Base-by-base conservation (phyloP, 1,139 yeast genomes). In the Spathaspora sp. region DNA sequence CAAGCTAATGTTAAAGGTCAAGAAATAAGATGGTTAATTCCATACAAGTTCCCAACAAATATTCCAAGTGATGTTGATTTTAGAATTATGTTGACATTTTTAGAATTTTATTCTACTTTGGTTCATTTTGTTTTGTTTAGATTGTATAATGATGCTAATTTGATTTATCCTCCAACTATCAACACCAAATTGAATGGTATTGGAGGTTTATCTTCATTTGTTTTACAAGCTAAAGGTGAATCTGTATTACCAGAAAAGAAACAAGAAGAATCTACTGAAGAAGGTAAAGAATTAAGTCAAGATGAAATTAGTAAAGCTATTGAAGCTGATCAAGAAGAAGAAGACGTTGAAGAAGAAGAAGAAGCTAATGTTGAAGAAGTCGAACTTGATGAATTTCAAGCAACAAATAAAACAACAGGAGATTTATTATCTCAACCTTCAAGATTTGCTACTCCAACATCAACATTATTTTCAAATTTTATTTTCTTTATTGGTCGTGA, bases 1-100 rank as follows among this genome's bases (percentile, higher is more conserved):
- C 91, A 91, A 66, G 98, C 97, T 36, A 81, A 67, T 51, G 84
- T 93, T 41, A 84, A 80, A 64, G 99, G 99, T 51, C 97, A 91
- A 67, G 96, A 89, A 56, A 78, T 93, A 43, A 82, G 95, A 72
- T 93, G 99, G 99, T 80, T 93, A 53, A 96, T 89, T 43, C 99
- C 99, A 24, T 93, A 86, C 78, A 91, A 90, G 67, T 93, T 91
- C 73, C 97, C 99, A 18, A 96, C 93, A 64, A 87, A 88, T 65
- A 86, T 93, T 57, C 99, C 99, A 39, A 70, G 85, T 41, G 99
- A 93, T 65, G 86, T 93, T 52, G 99, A 93, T 70, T 91, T 95
- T 76, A 82, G 95, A 68, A 89, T 93, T 72, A 93, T 93, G 99
- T 77, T 90, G 62, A 91, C 99, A 1, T 93, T 93, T 70, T 80